Percentiles rank a stretch among this genome's conserved stretches.
phyloP scores from a whole-genome alignment of 139 green algal genomes.

The Chlorella sp. region DNA sequence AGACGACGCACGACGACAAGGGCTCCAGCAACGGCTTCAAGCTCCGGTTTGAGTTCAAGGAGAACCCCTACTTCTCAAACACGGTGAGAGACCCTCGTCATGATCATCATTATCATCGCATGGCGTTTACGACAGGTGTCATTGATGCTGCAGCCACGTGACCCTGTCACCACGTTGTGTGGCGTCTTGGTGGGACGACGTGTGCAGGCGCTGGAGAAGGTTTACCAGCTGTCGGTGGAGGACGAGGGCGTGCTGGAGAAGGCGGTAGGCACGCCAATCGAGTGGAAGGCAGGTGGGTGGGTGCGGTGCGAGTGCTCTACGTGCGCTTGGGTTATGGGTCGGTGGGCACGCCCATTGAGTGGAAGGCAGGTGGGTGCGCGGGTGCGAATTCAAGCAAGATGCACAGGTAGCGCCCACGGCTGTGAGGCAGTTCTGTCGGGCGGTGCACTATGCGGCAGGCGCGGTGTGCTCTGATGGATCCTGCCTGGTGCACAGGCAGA shows the following conservation, averaged over 20 bases:
- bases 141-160: background rate
- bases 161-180: background rate
- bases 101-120: too few species aligned
- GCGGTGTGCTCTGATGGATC: too few species aligned
- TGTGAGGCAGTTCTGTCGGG: too few species aligned
- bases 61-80: slow-evolving; percentile 91
- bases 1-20: slow-evolving; percentile 6
- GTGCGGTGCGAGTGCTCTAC: slow-evolving; percentile 13
- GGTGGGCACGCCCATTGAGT: slow-evolving; percentile 81
- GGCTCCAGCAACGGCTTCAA: slow-evolving; percentile 31
- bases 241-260: slow-evolving; percentile 77
- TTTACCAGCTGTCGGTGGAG: slow-evolving; percentile 82
- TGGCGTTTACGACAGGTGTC: too few species aligned
- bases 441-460: too few species aligned
- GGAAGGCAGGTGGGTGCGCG: slow-evolving; percentile 54
- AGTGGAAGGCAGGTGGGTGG: slow-evolving; percentile 69
- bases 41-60: slow-evolving; percentile 31
- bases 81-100: slow-evolving; percentile 22
- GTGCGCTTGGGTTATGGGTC: slow-evolving; percentile 74
- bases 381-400: too few species aligned
- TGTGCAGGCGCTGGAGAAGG: slow-evolving; percentile 64
- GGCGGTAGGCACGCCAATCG: slow-evolving; percentile 74
- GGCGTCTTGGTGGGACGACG: background rate
- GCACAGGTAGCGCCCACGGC: too few species aligned
- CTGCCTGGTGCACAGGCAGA: too few species aligned